Conservation (phyloP, 805 yeast genomes). For the Yamadazyma phyllophila region DNA sequence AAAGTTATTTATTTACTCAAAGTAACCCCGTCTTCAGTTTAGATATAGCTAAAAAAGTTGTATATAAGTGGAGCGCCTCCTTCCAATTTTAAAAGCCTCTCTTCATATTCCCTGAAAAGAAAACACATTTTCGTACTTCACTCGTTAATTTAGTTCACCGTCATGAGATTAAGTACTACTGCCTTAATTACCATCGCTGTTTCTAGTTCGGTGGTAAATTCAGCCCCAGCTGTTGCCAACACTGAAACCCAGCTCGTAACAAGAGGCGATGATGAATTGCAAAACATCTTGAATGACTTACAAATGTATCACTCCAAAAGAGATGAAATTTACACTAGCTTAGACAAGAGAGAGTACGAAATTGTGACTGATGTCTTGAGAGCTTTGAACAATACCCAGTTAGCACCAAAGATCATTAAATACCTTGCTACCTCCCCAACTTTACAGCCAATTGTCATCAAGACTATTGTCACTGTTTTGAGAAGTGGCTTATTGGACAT, state of each 20-base stretch:
- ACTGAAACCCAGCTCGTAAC: slow-evolving; percentile 10
- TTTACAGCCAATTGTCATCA: slow-evolving; percentile 24
- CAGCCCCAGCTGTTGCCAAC: slow-evolving; percentile 16
- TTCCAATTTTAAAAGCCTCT: neutral
- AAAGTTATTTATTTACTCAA: slow-evolving; percentile 8
- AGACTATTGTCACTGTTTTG: slow-evolving; percentile 26
- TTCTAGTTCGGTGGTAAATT: slow-evolving; percentile 7
- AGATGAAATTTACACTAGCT: slow-evolving; percentile 23
- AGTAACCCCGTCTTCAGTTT: neutral
- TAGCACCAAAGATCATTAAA: slow-evolving; percentile 35
- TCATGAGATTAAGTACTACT: slow-evolving; percentile 15
- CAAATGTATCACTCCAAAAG: slow-evolving; percentile 28
- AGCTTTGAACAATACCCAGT: slow-evolving; percentile 33
- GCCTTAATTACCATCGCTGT: slow-evolving; percentile 14
- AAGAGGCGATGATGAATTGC: slow-evolving; percentile 18
- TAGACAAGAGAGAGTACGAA: slow-evolving; percentile 36
- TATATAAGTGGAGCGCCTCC: neutral
- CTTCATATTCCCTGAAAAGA: neutral
- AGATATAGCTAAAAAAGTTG: neutral
- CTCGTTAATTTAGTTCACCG: slow-evolving; percentile 7
- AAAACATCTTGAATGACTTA: slow-evolving; percentile 19
- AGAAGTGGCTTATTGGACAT: slow-evolving; percentile 33
- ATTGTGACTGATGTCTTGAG: slow-evolving; percentile 40
- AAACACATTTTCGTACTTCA: slow-evolving; percentile 2
- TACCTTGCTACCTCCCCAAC: slow-evolving; percentile 25